Base-by-base conservation (phyloP, 345 rosid species). In the Chamaenerion angustifolium region DNA sequence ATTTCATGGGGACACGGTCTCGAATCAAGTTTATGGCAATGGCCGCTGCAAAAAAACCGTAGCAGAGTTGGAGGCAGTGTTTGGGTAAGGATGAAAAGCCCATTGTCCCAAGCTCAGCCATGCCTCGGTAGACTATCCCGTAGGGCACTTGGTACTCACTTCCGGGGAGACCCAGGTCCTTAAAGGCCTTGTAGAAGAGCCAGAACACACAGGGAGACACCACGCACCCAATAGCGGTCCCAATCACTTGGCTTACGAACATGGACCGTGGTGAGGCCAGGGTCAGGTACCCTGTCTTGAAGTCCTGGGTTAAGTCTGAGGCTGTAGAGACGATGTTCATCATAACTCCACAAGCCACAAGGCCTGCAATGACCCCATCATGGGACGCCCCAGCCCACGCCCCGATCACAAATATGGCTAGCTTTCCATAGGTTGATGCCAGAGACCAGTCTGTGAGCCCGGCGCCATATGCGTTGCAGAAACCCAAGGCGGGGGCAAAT, bases 31-130 rank as follows among this genome's bases (percentile, higher is more conserved):
- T 74, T 0, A 74, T 51, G 41, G 41, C 1, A 0, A 70, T 15
- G 16, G 79, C 71, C 0, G 68, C 71, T 0, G 46, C 43, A 10
- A 74, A 74, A 59, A 74, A 74, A 7, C 52, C 64, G 0, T 62
- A 72, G 45, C 78, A 73, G 62, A 76, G 70, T 13, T 14, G 8
- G 25, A 62, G 66, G 35, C 66, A 55, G 10, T 62, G 60, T 11
- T 45, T 45, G 10, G 66, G 60, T 21, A 62, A 46, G 46, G 60
- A 56, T 6, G 60, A 55, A 52, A 62, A 56, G 8, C 66, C 60
- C 11, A 49, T 45, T 11, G 56, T 42, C n/a, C 60, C 60, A 8
- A 62, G 48, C 11, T 42, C 37, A 4, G 66, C 59, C 51, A 62
- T 55, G 51, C 55, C 51, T 2, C 66, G 25, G 50, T 37, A 62